Percentiles rank a stretch among this genome's conserved stretches.
These are phyloP conservation scores for Cucurbita moschata DNA, from an alignment of 306 rosid species.

Conservation along the genomic window DNA sequence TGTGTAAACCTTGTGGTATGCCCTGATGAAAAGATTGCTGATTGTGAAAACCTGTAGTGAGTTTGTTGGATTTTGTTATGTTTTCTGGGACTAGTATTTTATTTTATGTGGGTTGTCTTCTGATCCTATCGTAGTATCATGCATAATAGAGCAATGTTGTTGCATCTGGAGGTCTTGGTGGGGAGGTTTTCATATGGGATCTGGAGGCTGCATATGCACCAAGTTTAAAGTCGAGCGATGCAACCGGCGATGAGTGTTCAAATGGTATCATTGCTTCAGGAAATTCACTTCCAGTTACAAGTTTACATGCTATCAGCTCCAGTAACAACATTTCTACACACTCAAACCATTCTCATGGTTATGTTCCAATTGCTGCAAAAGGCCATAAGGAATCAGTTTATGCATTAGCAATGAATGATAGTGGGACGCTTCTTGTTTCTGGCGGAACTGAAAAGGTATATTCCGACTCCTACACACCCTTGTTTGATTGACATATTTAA, in stretches of 20 bases:
- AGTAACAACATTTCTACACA: constrained; percentile 60
- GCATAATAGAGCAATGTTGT: constrained; percentile 99
- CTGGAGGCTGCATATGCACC: constrained; percentile 75
- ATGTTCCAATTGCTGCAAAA: constrained; percentile 75
- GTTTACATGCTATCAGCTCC: constrained; percentile 68
- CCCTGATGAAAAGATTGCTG: constrained; percentile 18
- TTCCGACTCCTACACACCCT: constrained; percentile 14
- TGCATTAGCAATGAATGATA: constrained; percentile 88
- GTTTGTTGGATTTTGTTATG: constrained; percentile 14
- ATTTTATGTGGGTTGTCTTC: constrained; percentile 35
- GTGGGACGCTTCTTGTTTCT: constrained; percentile 82
- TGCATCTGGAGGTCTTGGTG: constrained; percentile 99
- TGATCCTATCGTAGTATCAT: constrained; percentile 81
- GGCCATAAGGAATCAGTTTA: constrained; percentile 99
- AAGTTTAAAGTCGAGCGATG: constrained; percentile 49
- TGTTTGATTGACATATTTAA: neutral
- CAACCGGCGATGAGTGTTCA: constrained; percentile 58
- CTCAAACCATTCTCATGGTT: constrained; percentile 68
- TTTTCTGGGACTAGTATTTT: constrained; percentile 15
- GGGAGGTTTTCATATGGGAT: constrained; percentile 99
- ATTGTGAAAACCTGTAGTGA: constrained; percentile 2
- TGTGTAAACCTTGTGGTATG: constrained; percentile 6
- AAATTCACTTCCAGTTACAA: constrained; percentile 49
- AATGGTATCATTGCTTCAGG: constrained; percentile 70
- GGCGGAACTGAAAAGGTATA: constrained; percentile 98